Percentiles rank a stretch among this genome's conserved stretches.
These are phyloP conservation scores for Naganishia onofrii DNA, from an alignment of 768 basidiomycete genomes.

Conservation along the genomic window DNA sequence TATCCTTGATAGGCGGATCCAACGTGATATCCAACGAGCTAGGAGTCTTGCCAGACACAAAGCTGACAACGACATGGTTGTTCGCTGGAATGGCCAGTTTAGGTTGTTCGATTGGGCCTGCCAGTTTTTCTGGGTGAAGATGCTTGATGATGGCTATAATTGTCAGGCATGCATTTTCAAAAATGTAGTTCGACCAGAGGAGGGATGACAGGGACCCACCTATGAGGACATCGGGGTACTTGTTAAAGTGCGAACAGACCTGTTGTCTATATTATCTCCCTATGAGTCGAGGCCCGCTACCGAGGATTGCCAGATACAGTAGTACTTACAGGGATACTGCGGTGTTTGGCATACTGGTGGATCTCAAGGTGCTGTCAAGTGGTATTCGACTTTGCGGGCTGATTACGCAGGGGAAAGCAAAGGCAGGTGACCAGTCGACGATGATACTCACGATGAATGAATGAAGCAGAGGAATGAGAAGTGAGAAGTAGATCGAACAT, in stretches of 20 bases:
- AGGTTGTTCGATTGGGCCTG: not conserved
- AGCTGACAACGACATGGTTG: conserved; percentile 9
- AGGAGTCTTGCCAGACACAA: not conserved
- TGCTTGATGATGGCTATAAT: conserved; percentile 19
- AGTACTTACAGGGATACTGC: not conserved
- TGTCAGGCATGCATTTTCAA: too few species aligned
- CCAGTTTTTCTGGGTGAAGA: conserved; percentile 1
- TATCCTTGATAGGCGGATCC: conserved; percentile 18
- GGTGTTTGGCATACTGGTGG: not conserved
- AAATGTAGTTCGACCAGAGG: too few species aligned
- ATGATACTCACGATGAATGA: too few species aligned
- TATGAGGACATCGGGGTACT: conserved; percentile 15
- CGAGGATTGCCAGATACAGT: not conserved
- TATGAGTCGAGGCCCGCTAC: too few species aligned
- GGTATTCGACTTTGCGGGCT: too few species aligned
- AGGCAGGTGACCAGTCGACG: too few species aligned
- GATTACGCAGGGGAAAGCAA: too few species aligned
- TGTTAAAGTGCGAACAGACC: conserved; percentile 11
- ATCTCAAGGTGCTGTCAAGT: too few species aligned
- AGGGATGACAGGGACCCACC: not conserved
- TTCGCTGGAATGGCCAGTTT: not conserved
- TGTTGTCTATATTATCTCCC: not conserved
- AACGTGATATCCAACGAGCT: conserved; percentile 7
- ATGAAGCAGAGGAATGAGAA: too few species aligned
- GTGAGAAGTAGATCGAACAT: too few species aligned